These are phyloP conservation scores for Spathaspora passalidarum DNA, from an alignment of 805 yeast species.

Conservation along the genomic window DNA sequence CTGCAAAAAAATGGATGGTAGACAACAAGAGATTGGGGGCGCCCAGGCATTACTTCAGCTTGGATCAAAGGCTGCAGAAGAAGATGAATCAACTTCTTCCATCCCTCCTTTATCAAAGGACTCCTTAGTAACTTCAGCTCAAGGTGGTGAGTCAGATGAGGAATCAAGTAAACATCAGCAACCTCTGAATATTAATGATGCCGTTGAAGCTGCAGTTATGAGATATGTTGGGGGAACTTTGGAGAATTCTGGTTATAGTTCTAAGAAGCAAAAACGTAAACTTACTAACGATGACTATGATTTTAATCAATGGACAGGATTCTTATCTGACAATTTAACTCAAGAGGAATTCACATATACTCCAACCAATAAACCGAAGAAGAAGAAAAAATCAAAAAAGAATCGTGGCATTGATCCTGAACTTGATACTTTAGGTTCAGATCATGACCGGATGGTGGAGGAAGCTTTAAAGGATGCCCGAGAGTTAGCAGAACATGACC, in stretches of 20 bases:
- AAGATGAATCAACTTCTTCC: slow-evolving; percentile 7
- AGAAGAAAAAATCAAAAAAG: slow-evolving; percentile 13
- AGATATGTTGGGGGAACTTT: slow-evolving; percentile 66
- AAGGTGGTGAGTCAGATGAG: slow-evolving; percentile 11
- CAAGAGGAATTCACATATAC: slow-evolving; percentile 7
- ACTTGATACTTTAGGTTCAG: slow-evolving; percentile 36
- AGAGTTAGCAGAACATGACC: slow-evolving; percentile 47
- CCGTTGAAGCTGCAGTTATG: slow-evolving; percentile 79
- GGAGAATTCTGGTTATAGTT: slow-evolving; percentile 17
- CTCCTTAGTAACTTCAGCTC: background rate
- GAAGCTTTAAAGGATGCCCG: slow-evolving; percentile 71
- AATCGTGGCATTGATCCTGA: slow-evolving; percentile 33
- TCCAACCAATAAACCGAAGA: background rate
- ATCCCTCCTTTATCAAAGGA: background rate
- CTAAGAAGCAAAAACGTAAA: slow-evolving; percentile 21
- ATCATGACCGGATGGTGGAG: slow-evolving; percentile 64
- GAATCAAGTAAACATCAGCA: slow-evolving; percentile 13
- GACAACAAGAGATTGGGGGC: slow-evolving; percentile 42
- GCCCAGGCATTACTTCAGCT: slow-evolving; percentile 44
- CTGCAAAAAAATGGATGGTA: background rate
- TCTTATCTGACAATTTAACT: slow-evolving; percentile 40
- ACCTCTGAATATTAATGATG: slow-evolving; percentile 37
- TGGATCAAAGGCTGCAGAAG: slow-evolving; percentile 24
- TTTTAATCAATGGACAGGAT: slow-evolving; percentile 54
- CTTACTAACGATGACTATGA: slow-evolving; percentile 44